Conservation (phyloP, 2,329 filamentous ascomycete species). For the Leptographium wingfieldii region DNA sequence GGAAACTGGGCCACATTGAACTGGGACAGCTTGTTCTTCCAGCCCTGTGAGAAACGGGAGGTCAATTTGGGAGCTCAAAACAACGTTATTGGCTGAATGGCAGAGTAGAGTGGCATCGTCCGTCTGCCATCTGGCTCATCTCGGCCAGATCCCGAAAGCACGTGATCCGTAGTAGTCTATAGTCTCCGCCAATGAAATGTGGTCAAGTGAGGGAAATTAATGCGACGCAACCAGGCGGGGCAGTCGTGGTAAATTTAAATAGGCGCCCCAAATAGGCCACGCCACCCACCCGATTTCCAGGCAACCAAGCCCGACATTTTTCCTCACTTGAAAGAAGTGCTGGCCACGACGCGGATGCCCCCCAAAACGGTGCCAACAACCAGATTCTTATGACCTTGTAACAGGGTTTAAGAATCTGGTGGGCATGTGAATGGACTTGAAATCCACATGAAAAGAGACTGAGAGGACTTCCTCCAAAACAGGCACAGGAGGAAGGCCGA, state of each 20-base stretch:
- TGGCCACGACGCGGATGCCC: background rate
- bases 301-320: background rate
- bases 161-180: background rate
- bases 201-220: constrained; percentile 8
- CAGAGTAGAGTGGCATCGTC: background rate
- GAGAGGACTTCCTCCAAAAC: background rate
- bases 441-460: background rate
- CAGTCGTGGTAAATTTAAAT: constrained; percentile 14
- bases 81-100: background rate
- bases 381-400: background rate
- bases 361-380: background rate
- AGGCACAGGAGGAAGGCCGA: background rate
- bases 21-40: constrained; percentile 82
- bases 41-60: constrained; percentile 46
- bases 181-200: background rate
- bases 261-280: constrained; percentile 3
- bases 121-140: background rate
- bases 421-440: background rate
- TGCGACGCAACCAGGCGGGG: constrained; percentile 8
- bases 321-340: background rate
- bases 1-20: constrained; percentile 81
- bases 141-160: background rate
- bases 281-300: constrained; percentile 1
- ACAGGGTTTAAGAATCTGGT: background rate
- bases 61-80: background rate